Percentiles rank a stretch among this genome's conserved stretches.
Evolutionary conservation across 2,329 filamentous ascomycete species (phyloP).

Genomic region (Nemania sp.): DNA sequence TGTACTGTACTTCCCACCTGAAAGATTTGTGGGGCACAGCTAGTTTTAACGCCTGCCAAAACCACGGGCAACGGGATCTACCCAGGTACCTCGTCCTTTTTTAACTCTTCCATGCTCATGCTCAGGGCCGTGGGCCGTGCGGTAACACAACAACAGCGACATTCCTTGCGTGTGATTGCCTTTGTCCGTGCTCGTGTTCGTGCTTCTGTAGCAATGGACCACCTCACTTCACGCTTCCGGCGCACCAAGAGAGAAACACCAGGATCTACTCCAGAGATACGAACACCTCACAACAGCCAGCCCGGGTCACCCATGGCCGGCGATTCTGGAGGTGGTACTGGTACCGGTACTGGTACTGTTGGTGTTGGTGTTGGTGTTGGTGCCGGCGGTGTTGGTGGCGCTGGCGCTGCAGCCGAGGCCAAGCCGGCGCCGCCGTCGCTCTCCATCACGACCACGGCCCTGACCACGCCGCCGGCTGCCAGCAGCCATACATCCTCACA

Average conservation of each 20-base stretch:
- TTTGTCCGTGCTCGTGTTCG: neutral
- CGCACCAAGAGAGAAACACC: slow-evolving; percentile 30
- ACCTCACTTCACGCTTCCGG: slow-evolving; percentile 37
- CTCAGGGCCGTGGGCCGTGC: no score
- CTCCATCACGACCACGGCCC: slow-evolving; percentile 29
- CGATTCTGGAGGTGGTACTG: slow-evolving; percentile 4
- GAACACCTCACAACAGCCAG: no score
- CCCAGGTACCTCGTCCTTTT: no score
- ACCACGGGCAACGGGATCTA: no score
- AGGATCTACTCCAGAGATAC: no score
- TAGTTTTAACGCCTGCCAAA: no score
- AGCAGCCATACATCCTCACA: slow-evolving; percentile 29
- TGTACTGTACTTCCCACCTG: no score
- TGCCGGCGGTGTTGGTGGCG: neutral
- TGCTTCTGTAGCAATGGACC: slow-evolving; percentile 30
- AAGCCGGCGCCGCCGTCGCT: slow-evolving; percentile 32
- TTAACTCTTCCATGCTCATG: no score
- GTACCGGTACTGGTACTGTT: no score
- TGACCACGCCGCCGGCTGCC: slow-evolving; percentile 30
- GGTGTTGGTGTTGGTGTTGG: neutral
- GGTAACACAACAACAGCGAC: no score
- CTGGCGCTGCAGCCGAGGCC: slow-evolving; percentile 19
- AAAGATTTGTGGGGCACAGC: no score
- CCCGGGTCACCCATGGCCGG: neutral
- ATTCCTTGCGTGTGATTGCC: no score